Percentiles rank a stretch among this genome's conserved stretches.
Evolutionary conservation across 176 grass and related monocot species (phyloP).

Genomic region (Saccharum spontaneum): DNA sequence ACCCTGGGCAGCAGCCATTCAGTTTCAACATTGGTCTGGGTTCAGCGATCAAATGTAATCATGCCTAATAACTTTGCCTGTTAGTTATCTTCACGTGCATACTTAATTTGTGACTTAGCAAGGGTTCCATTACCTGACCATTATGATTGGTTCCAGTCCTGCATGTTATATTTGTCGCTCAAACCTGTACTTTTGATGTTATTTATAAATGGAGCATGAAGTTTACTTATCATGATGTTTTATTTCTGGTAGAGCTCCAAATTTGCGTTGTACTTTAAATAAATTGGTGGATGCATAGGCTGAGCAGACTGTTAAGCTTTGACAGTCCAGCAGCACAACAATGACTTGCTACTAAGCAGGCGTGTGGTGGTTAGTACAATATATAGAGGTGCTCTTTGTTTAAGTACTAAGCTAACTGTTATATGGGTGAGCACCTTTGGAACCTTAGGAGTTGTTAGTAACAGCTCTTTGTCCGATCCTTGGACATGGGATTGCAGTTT

Average conservation of each 20-base stretch:
- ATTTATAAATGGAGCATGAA: neutral
- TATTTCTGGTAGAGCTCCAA: neutral
- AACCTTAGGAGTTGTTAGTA: too few relatives aligned
- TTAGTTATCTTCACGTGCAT: neutral
- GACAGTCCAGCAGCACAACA: too few relatives aligned
- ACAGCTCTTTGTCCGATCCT: too few relatives aligned
- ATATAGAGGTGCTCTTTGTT: too few relatives aligned
- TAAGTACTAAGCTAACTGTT: too few relatives aligned
- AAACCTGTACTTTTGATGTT: neutral
- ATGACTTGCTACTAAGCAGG: too few relatives aligned
- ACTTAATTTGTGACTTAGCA: neutral
- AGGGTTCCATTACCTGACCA: neutral
- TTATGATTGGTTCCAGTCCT: neutral
- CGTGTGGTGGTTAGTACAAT: too few relatives aligned
- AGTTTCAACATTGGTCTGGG: constrained; percentile 82
- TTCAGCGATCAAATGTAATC: constrained; percentile 82
- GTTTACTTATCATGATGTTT: neutral
- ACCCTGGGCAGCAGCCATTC: constrained; percentile 73
- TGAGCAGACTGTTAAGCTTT: too few relatives aligned
- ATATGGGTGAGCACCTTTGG: too few relatives aligned
- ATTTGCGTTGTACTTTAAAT: neutral
- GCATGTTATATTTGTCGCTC: neutral
- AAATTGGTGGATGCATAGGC: too few relatives aligned
- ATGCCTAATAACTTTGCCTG: neutral
- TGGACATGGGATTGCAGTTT: too few relatives aligned